Percentiles rank a stretch among this genome's conserved stretches.
phyloP scores from a whole-genome alignment of 1,284 basidiomycete genomes.

The Marasmius fiardii region DNA sequence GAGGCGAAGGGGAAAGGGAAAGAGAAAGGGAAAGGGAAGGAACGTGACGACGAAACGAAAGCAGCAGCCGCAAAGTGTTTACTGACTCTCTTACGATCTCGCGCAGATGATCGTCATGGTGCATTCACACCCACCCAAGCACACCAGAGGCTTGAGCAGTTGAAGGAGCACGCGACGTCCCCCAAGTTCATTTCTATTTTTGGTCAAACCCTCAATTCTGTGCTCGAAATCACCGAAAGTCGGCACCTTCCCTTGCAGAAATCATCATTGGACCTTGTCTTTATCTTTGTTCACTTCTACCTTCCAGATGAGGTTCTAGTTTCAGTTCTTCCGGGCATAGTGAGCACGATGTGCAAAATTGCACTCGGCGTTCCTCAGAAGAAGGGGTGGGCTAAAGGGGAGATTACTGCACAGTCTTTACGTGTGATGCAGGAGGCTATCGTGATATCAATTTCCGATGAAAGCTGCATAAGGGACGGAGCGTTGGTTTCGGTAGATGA shows the following conservation, averaged over 20 bases:
- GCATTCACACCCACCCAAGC: conserved; percentile 19
- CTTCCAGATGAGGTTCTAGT: conserved; percentile 62
- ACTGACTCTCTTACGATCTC: conserved; percentile 47
- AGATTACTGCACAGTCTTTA: conserved; percentile 60
- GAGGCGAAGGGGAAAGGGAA: conserved; percentile 59
- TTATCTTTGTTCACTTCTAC: conserved; percentile 56
- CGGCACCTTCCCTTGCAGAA: conserved; percentile 59
- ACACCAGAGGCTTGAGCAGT: conserved; percentile 36
- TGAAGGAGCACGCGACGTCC: conserved; percentile 45
- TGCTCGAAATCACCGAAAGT: conserved; percentile 57
- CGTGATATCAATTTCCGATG: conserved; percentile 58
- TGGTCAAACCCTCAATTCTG: conserved; percentile 77
- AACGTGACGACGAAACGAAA: conserved; percentile 76
- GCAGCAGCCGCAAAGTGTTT: conserved; percentile 59
- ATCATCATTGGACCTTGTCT: conserved; percentile 58
- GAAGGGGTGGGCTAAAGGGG: conserved; percentile 62
- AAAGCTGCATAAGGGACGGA: conserved; percentile 60
- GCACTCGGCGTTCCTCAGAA: conserved; percentile 50
- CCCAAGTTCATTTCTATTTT: conserved; percentile 69
- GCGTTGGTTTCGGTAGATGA: conserved; percentile 49
- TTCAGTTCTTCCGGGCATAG: conserved; percentile 77
- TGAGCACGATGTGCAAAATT: conserved; percentile 72
- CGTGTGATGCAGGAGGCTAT: conserved; percentile 54
- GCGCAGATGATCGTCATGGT: conserved; percentile 21
- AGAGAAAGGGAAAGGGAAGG: conserved; percentile 54